phyloP scores from a whole-genome alignment of 2,329 filamentous ascomycete genomes.

The Aspergillus fijiensis region DNA sequence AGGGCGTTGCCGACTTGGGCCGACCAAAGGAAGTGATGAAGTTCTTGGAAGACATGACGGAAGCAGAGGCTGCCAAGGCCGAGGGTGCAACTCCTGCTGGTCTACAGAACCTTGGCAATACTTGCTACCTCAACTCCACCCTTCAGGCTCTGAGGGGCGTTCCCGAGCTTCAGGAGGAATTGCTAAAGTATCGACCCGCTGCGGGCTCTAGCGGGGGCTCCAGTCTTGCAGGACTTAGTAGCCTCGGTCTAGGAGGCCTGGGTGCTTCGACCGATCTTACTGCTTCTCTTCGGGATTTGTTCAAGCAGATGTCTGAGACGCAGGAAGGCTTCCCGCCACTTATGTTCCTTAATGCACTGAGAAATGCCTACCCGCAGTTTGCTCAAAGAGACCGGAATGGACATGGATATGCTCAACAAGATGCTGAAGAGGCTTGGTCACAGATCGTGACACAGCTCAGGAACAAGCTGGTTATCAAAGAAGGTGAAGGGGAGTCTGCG shows the following conservation, averaged over 20 bases:
- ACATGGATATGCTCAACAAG: slow-evolving; percentile 90
- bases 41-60: slow-evolving; percentile 97
- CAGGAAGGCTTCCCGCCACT: slow-evolving; percentile 83
- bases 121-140: slow-evolving; percentile 97
- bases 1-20: slow-evolving; percentile 59
- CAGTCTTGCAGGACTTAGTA: slow-evolving; percentile 47
- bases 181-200: slow-evolving; percentile 61
- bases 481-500: slow-evolving; percentile 43
- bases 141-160: slow-evolving; percentile 87
- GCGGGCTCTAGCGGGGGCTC: slow-evolving; percentile 31
- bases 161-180: slow-evolving; percentile 81
- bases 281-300: slow-evolving; percentile 74
- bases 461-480: slow-evolving; percentile 70
- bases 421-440: slow-evolving; percentile 97
- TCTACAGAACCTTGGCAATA: slow-evolving; percentile 90
- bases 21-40: slow-evolving; percentile 76
- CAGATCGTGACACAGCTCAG: slow-evolving; percentile 85
- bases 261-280: slow-evolving; percentile 69
- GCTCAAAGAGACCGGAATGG: slow-evolving; percentile 82
- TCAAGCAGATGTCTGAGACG: slow-evolving; percentile 84
- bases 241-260: slow-evolving; percentile 59
- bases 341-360: slow-evolving; percentile 77
- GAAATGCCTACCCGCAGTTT: slow-evolving; percentile 84
- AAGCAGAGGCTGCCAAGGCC: slow-evolving; percentile 80
- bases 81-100: slow-evolving; percentile 85